A percentile compares a stretch with the other conserved stretches of the same genome.
Evolutionary conservation across 2,329 filamentous ascomycete genomes (phyloP).

Genomic region (Botryotinia narcissicola): DNA sequence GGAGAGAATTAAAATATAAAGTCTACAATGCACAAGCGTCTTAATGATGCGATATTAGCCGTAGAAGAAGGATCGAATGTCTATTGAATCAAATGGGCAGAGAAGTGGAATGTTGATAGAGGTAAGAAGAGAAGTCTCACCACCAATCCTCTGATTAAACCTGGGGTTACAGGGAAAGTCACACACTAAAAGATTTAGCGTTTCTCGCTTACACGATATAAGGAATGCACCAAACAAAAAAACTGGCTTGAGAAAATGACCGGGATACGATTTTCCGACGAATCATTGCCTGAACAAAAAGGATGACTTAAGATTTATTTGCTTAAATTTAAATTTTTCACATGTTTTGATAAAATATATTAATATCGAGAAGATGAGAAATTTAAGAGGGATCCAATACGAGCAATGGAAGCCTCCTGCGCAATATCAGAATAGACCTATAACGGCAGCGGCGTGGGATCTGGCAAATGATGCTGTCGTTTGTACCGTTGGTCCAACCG

Average conservation of each 20-base stretch:
- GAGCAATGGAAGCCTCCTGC: slow-evolving; percentile 60
- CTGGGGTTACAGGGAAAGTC: slow-evolving; percentile 16
- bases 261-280: slow-evolving; percentile 16
- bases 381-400: slow-evolving; percentile 76
- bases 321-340: slow-evolving; percentile 14
- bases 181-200: slow-evolving; percentile 6
- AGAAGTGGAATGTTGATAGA: slow-evolving; percentile 7
- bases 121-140: slow-evolving; percentile 14
- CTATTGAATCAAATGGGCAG: slow-evolving; percentile 5
- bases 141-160: slow-evolving; percentile 7
- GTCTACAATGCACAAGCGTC: neutral
- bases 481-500: slow-evolving; percentile 79
- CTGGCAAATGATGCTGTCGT: slow-evolving; percentile 72
- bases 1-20: neutral
- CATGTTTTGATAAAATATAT: slow-evolving; percentile 8
- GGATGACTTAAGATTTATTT: slow-evolving; percentile 13
- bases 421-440: slow-evolving; percentile 48
- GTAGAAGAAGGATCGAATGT: slow-evolving; percentile 9
- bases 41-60: neutral
- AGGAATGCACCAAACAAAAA: slow-evolving; percentile 2
- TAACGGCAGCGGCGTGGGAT: slow-evolving; percentile 86
- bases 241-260: slow-evolving; percentile 30
- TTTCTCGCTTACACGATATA: neutral
- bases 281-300: slow-evolving; percentile 18
- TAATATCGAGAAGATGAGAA: slow-evolving; percentile 64